Evolutionary conservation across 768 basidiomycete genomes (phyloP), one percentile per base, ranked within the genome.

Genomic region (Suillus americanus): DNA sequence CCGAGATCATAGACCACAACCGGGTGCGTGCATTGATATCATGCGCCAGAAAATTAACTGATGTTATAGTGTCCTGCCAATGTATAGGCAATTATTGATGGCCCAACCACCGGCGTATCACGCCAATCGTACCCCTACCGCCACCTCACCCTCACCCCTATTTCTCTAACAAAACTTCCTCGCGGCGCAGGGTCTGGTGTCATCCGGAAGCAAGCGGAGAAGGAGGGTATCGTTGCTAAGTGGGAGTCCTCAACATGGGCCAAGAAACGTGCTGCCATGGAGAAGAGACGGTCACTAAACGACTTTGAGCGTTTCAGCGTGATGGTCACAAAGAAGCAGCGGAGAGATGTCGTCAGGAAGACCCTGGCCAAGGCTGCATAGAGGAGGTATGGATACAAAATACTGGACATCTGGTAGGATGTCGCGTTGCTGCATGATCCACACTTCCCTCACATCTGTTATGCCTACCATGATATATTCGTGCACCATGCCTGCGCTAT

Each of bases 1-100:
- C 88, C 60, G 95, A 99, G 80, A 96, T 99, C 79, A 96, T 99
- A 69, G 97, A 99, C 87, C 97, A 99, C 86, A 97, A 95, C 85
- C 89, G 96, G 77, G 97, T 97, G 76, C 66, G 91, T 78, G 56
- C 25, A 13, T 43, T 53, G 28, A n/a, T 28, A 40, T 46, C 5
- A 55, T 48, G 14, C 51, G 3, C 45, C 2, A 40, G 56, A 38
- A 57, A 10, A 25, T 40, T 1, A n/a, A 5, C 57, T 25, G 60
- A 41, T 60, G 20, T 38, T 51, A 30, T n/a, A 46, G 23, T 28
- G 53, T 61, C 55, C 56, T 25, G 23, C 41, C 28, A 10, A 55
- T 37, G 23, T 61, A 0, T 72, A 99, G 97, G 97, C 96, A 40
- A 87, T 99, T 75, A 88, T 99, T 73, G 97, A 99, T 79, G 96